These are phyloP conservation scores for Pachyrhizus erosus DNA, from an alignment of 306 rosid genomes.

Conservation along the genomic window DNA sequence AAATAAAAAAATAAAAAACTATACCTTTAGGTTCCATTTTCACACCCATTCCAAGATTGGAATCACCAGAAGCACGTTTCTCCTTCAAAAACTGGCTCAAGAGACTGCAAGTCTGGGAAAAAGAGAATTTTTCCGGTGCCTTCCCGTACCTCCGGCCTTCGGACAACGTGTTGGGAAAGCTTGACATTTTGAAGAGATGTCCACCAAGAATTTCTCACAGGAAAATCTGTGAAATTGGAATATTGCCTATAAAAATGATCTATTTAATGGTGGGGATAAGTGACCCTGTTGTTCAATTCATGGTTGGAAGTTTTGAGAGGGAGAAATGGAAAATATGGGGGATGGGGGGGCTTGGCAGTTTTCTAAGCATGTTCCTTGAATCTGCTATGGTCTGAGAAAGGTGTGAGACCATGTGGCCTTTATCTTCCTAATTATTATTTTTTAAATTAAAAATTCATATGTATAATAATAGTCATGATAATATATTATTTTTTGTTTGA, in stretches of 20 bases:
- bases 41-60: constrained; percentile 36
- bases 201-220: not conserved
- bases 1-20: not conserved
- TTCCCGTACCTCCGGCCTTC: constrained; percentile 49
- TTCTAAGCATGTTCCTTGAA: constrained; percentile 48
- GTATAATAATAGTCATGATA: not conserved
- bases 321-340: too few relatives aligned
- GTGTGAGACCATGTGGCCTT: constrained; percentile 46
- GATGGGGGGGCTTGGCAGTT: constrained; percentile 28
- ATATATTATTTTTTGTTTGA: constrained; percentile 26
- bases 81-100: constrained; percentile 82
- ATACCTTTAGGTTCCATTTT: constrained; percentile 62
- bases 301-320: not conserved
- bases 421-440: constrained; percentile 1
- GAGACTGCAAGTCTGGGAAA: constrained; percentile 75
- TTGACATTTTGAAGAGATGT: constrained; percentile 33
- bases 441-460: not conserved
- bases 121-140: constrained; percentile 67
- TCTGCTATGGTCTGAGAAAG: constrained; percentile 26
- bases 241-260: not conserved
- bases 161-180: constrained; percentile 25
- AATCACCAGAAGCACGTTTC: constrained; percentile 57
- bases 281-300: not conserved
- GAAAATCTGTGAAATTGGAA: not conserved
- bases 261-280: not conserved